A percentile compares a stretch with the other conserved stretches of the same genome.
phyloP scores from a whole-genome alignment of 2,329 filamentous ascomycete genomes.

The Zasmidium cellare region DNA sequence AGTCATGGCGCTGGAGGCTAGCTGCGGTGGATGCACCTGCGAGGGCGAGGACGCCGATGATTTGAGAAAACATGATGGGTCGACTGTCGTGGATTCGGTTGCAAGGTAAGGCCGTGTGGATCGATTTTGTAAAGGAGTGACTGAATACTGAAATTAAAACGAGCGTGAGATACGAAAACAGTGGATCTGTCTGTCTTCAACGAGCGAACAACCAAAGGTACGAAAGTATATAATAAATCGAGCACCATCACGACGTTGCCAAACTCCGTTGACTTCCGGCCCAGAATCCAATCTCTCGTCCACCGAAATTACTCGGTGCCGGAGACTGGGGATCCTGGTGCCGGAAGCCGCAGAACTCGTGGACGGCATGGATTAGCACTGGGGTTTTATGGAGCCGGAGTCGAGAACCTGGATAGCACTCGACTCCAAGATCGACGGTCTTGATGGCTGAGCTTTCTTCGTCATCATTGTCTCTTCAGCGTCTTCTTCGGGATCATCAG shows the following conservation, averaged over 20 bases:
- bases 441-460: too few species aligned
- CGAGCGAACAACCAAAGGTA: too few species aligned
- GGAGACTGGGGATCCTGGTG: not conserved
- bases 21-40: constrained; percentile 3
- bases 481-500: too few species aligned
- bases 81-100: not conserved
- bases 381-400: not conserved
- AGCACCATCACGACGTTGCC: not conserved
- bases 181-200: too few species aligned
- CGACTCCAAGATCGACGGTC: too few species aligned
- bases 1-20: not conserved
- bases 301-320: not conserved
- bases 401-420: not conserved
- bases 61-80: not conserved
- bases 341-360: not conserved
- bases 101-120: too few species aligned
- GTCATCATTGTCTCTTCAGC: too few species aligned
- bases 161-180: too few species aligned
- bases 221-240: too few species aligned
- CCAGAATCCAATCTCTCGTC: not conserved
- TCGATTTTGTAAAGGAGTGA: not conserved
- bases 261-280: not conserved
- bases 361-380: not conserved
- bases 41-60: not conserved
- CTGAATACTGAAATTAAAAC: too few species aligned